Base-by-base conservation (phyloP, 345 rosid genomes). In the Eucalyptus marginata region DNA sequence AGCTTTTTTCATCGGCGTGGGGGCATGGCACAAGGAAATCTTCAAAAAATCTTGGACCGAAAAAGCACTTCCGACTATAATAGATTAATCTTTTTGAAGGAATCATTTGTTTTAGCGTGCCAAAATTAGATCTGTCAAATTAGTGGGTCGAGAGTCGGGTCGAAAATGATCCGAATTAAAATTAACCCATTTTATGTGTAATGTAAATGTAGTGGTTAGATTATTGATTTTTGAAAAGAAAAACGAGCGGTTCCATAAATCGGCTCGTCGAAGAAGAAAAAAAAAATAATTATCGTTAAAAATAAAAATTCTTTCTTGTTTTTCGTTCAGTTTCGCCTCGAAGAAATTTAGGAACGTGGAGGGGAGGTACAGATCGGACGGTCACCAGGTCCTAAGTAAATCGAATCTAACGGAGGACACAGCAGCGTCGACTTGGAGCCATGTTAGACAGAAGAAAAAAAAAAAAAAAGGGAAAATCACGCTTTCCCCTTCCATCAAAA, bases 391-490 rank as follows among this genome's bases (percentile, higher is more conserved):
- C n/a, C n/a, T n/a, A n/a, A n/a, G n/a, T n/a, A n/a, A n/a, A 3
- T 49, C 86, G 25, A 89, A 95, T 95, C 95, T 10, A 89, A 94
- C 90, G 96, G 94, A n/a, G 43, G 66, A 33, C 11, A 89, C 86
- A 24, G 86, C 91, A 89, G 95, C 96, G 94, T 95, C 91, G 84
- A 89, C 86, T 54, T 66, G 54, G 94, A 92, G 95, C 94, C 91
- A 88, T 40, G 88, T 86, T 88, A 87, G 43, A 40, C 43, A 40
- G 88, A 25, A 8, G 3, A 36, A 24, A 36, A 24, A 47, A 18
- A 33, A n/a, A 54, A 6, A n/a, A 46, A 47, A 3, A 5, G 16
- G 52, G 4, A 8, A 16, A 51, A 16, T 6, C 1, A 6, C 54
- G 54, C 27, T 3, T 54, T 22, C 59, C 59, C 25, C 36, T 36